A percentile compares a stretch with the other conserved stretches of the same genome.
phyloP scores from a whole-genome alignment of 208 protist genomes.

The Wallacemonas sp. region DNA sequence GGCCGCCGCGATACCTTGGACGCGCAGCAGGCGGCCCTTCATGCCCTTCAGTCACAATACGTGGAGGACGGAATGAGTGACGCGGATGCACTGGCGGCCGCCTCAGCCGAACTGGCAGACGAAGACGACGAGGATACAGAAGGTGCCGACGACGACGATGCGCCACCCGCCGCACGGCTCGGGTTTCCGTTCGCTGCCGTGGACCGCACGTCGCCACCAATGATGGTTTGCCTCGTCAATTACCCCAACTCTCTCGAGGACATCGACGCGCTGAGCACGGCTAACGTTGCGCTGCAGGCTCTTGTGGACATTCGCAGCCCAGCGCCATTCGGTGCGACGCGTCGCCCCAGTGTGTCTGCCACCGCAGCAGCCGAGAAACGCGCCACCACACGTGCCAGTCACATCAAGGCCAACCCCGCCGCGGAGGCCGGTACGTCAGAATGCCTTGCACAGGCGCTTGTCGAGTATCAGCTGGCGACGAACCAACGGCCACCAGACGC shows the following conservation, averaged over 20 bases:
- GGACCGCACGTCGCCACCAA: constrained; percentile 12
- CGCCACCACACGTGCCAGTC: background rate
- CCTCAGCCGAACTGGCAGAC: constrained; percentile 34
- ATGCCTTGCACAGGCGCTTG: background rate
- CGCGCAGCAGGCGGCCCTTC: constrained; percentile 26
- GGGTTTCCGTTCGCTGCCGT: background rate
- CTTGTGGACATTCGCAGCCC: constrained; percentile 20
- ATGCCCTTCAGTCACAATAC: constrained; percentile 43
- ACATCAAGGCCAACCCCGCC: background rate
- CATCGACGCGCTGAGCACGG: constrained; percentile 17
- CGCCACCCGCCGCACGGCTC: background rate
- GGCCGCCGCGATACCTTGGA: constrained; percentile 20
- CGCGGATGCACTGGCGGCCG: constrained; percentile 44
- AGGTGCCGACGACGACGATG: constrained; percentile 17
- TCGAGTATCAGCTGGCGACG: background rate
- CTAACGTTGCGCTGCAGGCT: constrained; percentile 25
- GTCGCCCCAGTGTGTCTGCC: background rate
- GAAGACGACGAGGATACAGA: constrained; percentile 28
- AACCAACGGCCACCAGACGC: background rate
- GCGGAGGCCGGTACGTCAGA: background rate
- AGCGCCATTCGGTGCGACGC: background rate
- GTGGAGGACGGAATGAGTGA: constrained; percentile 69
- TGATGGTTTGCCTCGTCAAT: constrained; percentile 20
- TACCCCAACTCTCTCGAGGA: constrained; percentile 37
- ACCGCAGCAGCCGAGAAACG: background rate